Evolutionary conservation across 2,329 filamentous ascomycete species (phyloP), one percentile per base, ranked within the genome.

Genomic region (Paraphoma sp.): DNA sequence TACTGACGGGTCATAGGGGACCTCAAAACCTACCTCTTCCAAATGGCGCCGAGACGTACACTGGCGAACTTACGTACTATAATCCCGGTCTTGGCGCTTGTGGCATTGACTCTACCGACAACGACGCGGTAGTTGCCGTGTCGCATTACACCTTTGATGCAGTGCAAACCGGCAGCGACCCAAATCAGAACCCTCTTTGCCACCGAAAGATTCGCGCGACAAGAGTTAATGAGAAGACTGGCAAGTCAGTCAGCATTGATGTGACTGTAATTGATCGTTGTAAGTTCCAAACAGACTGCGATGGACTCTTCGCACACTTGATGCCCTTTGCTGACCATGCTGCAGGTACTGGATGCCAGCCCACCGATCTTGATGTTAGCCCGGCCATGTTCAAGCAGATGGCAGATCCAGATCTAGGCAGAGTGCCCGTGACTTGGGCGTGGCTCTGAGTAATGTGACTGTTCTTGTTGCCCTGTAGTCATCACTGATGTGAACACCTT

Each of bases 51-150:
- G 78, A 81, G 1, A 81, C 82, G 0, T 86, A 85, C 65, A 82
- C 78, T 4, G 89, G 88, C 50, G 87, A 91, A 48, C 73, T 91
- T 48, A 92, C 89, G 0, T 93, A 87, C 78, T 93, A 90, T 73
- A 78, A 80, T 16, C 85, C 89, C 0, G 84, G 75, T 0, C 80
- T 91, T 4, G 90, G 91, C 11, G 87, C 90, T 0, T 94, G 91
- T 70, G 91, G 90, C 5, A 75, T 83, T 31, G 81, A 76, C 1
- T 86, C 84, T 51, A 75, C 70, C 1, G 78, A 81, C 7, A 75
- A 72, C 7, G 88, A 92, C 54, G 69, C 82, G 54, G 84, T 93
- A 41, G 88, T 85, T 36, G 85, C 91, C 0, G 82, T 94, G 0
- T 89, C 88, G 1, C 84, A 88, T 65, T 69, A 82, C n/a, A 70